phyloP scores from a whole-genome alignment of 495 filamentous ascomycete genomes.

The Filosporella fistucella region DNA sequence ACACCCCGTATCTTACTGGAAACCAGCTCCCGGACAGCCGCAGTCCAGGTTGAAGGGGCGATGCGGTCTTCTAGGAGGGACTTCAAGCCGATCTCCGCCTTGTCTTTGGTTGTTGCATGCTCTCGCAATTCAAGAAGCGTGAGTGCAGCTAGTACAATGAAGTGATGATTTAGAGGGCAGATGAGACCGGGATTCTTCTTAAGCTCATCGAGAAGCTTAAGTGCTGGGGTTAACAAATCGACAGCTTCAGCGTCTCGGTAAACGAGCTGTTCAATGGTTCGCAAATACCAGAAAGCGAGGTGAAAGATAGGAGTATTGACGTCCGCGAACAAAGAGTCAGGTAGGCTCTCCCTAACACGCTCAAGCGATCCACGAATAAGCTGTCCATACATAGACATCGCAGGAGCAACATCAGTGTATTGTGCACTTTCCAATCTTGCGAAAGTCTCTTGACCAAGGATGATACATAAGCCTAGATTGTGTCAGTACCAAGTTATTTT shows the following conservation, averaged over 20 bases:
- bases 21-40: constrained; percentile 39
- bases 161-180: constrained; percentile 70
- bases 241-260: constrained; percentile 49
- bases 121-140: constrained; percentile 63
- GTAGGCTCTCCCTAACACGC: constrained; percentile 40
- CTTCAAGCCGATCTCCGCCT: constrained; percentile 29
- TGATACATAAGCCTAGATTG: constrained; percentile 31
- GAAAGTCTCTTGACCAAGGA: constrained; percentile 36
- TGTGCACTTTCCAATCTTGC: constrained; percentile 28
- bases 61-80: constrained; percentile 10
- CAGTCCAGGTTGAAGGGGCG: constrained; percentile 11
- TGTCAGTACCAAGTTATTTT: neutral
- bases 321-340: constrained; percentile 26
- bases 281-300: constrained; percentile 71
- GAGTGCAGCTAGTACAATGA: constrained; percentile 59
- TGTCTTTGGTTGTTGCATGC: constrained; percentile 25
- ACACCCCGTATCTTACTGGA: constrained; percentile 24
- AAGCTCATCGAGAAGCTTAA: constrained; percentile 50
- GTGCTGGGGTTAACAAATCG: constrained; percentile 59
- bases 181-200: constrained; percentile 50
- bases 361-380: constrained; percentile 30
- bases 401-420: neutral
- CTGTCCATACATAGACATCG: neutral
- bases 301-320: constrained; percentile 47
- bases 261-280: constrained; percentile 56